Base-by-base conservation (phyloP, 2,329 filamentous ascomycete species). In the Diplodia corticola region DNA sequence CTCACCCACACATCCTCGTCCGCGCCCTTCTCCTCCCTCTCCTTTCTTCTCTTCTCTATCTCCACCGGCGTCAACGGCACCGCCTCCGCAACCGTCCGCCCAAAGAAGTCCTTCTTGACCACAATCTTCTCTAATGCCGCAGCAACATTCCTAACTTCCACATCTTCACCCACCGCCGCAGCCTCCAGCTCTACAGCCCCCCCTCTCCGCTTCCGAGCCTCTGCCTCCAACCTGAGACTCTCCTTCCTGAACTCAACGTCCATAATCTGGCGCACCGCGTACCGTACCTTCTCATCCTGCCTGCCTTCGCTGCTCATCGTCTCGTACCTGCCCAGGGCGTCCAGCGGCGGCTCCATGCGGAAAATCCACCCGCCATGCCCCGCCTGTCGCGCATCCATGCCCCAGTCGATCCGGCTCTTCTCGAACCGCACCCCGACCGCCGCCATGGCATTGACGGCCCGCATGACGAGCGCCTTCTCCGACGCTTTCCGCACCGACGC, bases 281-380 rank as follows among this genome's bases (percentile, higher is more conserved):
- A 99, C n/a, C 95, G 87, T 0, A 92, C 92, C 0, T 91, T 92
- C 0, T 87, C 88, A 10, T 87, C 85, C 2, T 86, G 85, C 44
- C 83, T 80, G 17, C 86, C 80, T 2, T 82, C 72, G 4, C 84
- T 74, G 2, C 75, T 80, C 4, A 86, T 86, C 0, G 92, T 92
- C 70, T 91, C 88, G 71, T 91, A 98, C 0, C 85, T 85, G 0
- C 90, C 84, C 0, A 98, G 84, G 9, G 85, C 83, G 77, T 99
- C 95, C n/a, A 99, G 83, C 0, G 87, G 83, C 85, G 95, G 95
- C 74, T 98, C 94, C 91, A 99, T 93, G 63, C 95, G 88, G 78
- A 96, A 98, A 9, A 96, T 89, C 85, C 89, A 98, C 70, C 86
- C 88, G 37, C 87, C 85, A 67, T 73, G 77, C 15, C 73, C 71